Base-by-base conservation (phyloP, 768 basidiomycete species). In the Mycena galopus region DNA sequence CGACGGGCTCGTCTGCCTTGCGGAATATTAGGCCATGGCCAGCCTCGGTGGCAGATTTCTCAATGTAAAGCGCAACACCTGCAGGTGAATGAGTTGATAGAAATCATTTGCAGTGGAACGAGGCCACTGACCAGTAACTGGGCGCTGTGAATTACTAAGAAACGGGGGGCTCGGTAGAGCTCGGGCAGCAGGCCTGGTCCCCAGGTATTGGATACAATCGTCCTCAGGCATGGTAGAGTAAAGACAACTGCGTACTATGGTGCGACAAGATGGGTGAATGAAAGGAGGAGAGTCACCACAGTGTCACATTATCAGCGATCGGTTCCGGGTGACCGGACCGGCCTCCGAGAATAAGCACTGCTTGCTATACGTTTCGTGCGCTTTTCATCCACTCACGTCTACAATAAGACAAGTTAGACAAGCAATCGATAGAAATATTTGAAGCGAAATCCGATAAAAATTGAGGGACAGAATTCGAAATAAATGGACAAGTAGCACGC, bases 191-290 rank as follows among this genome's bases (percentile, higher is more conserved):
- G 79, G 74, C 72, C 76, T 83, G 32, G 83, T 86, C 29, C 90
- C 91, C 47, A 92, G 80, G 76, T 88, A 92, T 75, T 91, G 84
- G 76, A 92, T 89, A 71, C 89, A 90, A 79, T 91, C 90, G 81
- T 91, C 90, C 17, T 69, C 67, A 29, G 74, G 10, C 73, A 74
- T 74, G 42, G 32, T 23, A 16, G 1, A 30, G 50, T 16, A n/a
- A 56, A 11, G 19, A 27, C 37, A 25, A 39, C 23, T 57, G 23
- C 56, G 32, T 60, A 27, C 29, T 47, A 17, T 30, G 25, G 63
- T 58, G 56, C 47, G 30, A 66, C 50, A 47, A 64, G 33, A 47
- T 44, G 56, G 57, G 33, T 58, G 63, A 11, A 64, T 37, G 62
- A 39, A 51, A 39, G 50, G 37, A 51, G 29, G 65, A 53, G 57